A percentile compares a stretch with the other conserved stretches of the same genome.
Evolutionary conservation across 768 basidiomycete species (phyloP).

Genomic region (Pulveroboletus sp.): DNA sequence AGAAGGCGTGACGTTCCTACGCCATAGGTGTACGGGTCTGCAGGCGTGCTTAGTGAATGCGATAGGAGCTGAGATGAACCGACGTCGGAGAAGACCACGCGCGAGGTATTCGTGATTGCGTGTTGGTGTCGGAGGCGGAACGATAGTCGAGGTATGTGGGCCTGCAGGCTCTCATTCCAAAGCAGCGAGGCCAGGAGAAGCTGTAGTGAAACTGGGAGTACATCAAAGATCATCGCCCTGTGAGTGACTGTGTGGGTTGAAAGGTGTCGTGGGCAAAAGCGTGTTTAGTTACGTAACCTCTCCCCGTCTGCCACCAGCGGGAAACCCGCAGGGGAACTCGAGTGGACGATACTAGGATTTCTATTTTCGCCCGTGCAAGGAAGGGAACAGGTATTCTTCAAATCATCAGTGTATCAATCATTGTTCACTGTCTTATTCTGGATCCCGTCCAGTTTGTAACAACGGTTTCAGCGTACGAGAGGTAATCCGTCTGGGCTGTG

Average conservation of each 20-base stretch:
- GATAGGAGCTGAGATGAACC: conserved; percentile 29
- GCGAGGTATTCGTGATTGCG: conserved; percentile 48
- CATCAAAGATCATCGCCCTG: conserved; percentile 16
- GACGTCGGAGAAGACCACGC: conserved; percentile 56
- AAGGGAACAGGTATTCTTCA: background rate
- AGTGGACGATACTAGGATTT: background rate
- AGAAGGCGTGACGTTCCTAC: conserved; percentile 37
- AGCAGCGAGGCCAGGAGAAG: conserved; percentile 40
- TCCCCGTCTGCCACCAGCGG: background rate
- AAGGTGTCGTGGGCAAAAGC: background rate
- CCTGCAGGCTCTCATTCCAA: conserved; percentile 30
- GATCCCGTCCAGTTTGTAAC: conserved; percentile 7
- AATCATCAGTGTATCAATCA: background rate
- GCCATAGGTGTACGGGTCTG: conserved; percentile 34
- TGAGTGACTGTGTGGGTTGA: background rate
- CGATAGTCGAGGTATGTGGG: conserved; percentile 37
- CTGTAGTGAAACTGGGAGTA: conserved; percentile 39
- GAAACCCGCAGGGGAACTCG: background rate
- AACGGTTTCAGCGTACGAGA: background rate
- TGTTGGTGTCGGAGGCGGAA: conserved; percentile 69
- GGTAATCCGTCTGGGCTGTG: conserved; percentile 3
- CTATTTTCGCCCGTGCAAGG: background rate
- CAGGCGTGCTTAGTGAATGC: conserved; percentile 20
- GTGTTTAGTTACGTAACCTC: conserved; percentile 11
- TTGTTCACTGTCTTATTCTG: background rate